phyloP scores from a whole-genome alignment of 208 protist genomes.

The Leishmania martiniquensis region DNA sequence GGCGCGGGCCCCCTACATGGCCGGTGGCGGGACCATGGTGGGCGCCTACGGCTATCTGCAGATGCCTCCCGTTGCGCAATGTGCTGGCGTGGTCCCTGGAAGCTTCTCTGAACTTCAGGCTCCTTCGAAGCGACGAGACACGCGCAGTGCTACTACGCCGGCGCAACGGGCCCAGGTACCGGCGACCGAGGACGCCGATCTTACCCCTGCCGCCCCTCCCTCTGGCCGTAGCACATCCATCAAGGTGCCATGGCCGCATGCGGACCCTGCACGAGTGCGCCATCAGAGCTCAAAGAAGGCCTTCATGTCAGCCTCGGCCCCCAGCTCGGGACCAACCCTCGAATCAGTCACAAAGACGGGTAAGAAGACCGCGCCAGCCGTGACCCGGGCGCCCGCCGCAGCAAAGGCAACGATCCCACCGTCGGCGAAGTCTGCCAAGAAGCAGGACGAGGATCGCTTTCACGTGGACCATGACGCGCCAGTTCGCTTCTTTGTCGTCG shows the following conservation, averaged over 20 bases:
- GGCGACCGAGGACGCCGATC: not conserved
- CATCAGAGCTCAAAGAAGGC: constrained; percentile 5
- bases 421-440: not conserved
- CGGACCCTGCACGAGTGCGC: not conserved
- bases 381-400: not conserved
- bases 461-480: constrained; percentile 35
- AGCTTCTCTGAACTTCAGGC: not conserved
- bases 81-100: not conserved
- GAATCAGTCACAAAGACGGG: not conserved
- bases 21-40: not conserved
- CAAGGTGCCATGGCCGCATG: not conserved
- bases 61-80: not conserved
- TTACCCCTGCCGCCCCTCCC: not conserved
- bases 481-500: constrained; percentile 51
- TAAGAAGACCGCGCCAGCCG: not conserved
- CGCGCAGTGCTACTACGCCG: not conserved
- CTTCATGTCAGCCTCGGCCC: not conserved
- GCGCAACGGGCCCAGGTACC: not conserved
- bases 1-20: not conserved
- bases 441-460: constrained; percentile 20
- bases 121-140: not conserved
- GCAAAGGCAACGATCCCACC: not conserved
- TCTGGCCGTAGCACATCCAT: not conserved
- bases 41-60: not conserved
- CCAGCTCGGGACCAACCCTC: not conserved